Percentiles rank a stretch among this genome's conserved stretches.
phyloP scores from a whole-genome alignment of 805 yeast species.

The Geotrichum ghanense region DNA sequence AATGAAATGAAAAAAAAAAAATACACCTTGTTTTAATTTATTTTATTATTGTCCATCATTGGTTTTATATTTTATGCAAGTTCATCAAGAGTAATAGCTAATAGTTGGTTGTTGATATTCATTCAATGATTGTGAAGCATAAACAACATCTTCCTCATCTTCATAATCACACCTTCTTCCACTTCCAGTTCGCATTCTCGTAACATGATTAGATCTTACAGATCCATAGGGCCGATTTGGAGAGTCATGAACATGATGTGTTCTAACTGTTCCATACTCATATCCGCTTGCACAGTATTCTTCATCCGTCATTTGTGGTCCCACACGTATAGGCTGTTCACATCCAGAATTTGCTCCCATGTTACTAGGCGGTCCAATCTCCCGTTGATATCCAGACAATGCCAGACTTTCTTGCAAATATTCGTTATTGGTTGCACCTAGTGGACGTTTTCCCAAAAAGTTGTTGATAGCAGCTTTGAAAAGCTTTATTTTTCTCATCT shows the following conservation, averaged over 20 bases:
- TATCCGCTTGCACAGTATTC: neutral
- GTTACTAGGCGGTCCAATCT: neutral
- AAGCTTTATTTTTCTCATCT: neutral
- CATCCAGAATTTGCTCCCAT: too few relatives aligned
- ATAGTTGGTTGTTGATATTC: neutral
- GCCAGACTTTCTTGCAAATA: neutral
- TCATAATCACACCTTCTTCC: neutral
- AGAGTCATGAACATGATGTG: neutral
- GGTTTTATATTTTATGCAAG: too few relatives aligned
- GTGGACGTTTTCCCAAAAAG: neutral
- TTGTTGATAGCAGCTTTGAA: neutral
- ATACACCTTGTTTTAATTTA: neutral
- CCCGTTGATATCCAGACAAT: neutral
- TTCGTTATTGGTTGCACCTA: neutral
- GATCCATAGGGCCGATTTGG: neutral
- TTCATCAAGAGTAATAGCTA: neutral
- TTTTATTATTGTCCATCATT: neutral
- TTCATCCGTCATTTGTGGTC: too few relatives aligned
- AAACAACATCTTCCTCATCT: too few relatives aligned
- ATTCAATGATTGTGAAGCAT: too few relatives aligned
- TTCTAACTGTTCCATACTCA: neutral
- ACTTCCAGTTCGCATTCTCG: neutral
- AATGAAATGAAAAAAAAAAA: too few relatives aligned
- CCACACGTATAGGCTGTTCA: too few relatives aligned
- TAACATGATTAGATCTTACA: neutral